These are phyloP conservation scores for Lipomyces chichibuensis DNA, from an alignment of 805 yeast genomes.

Conservation along the genomic window DNA sequence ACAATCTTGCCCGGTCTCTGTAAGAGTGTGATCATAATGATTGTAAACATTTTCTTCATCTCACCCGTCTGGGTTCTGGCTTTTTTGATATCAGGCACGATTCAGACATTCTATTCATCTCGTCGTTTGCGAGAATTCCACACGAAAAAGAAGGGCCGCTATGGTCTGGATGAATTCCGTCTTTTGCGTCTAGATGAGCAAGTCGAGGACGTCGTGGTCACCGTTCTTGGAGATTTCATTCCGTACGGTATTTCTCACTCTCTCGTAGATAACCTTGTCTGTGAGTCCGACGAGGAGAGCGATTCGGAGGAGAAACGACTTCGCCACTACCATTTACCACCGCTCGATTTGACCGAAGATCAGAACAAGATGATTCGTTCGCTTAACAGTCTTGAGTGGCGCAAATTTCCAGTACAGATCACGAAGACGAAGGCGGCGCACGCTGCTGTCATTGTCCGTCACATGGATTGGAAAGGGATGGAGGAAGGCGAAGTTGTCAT, in stretches of 20 bases:
- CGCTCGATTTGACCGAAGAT: conserved; percentile 43
- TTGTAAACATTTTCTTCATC: conserved; percentile 52
- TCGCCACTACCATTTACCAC: conserved; percentile 41
- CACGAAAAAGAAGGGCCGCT: conserved; percentile 31
- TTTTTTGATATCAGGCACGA: conserved; percentile 52
- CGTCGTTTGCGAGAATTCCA: conserved; percentile 44
- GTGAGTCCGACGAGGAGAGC: conserved; percentile 39
- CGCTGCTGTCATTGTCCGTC: conserved; percentile 79
- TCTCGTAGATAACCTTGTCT: conserved; percentile 37
- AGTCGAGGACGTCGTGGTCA: conserved; percentile 66
- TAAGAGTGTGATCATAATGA: conserved; percentile 34
- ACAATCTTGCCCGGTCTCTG: conserved; percentile 16
- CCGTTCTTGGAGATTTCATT: conserved; percentile 41
- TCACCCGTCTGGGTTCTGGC: conserved; percentile 69
- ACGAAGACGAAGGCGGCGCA: conserved; percentile 69
- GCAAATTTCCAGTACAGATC: conserved; percentile 70
- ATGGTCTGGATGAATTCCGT: conserved; percentile 35
- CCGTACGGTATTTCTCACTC: conserved; percentile 36
- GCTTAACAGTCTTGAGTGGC: conserved; percentile 67
- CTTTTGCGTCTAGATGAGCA: conserved; percentile 55
- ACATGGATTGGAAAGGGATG: conserved; percentile 54
- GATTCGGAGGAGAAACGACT: conserved; percentile 37
- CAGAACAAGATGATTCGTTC: conserved; percentile 59
- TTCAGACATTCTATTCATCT: conserved; percentile 50
- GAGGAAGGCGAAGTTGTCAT: conserved; percentile 73